Base-by-base conservation (phyloP, 179 eudicot genomes). In the Spergularia azorica region DNA sequence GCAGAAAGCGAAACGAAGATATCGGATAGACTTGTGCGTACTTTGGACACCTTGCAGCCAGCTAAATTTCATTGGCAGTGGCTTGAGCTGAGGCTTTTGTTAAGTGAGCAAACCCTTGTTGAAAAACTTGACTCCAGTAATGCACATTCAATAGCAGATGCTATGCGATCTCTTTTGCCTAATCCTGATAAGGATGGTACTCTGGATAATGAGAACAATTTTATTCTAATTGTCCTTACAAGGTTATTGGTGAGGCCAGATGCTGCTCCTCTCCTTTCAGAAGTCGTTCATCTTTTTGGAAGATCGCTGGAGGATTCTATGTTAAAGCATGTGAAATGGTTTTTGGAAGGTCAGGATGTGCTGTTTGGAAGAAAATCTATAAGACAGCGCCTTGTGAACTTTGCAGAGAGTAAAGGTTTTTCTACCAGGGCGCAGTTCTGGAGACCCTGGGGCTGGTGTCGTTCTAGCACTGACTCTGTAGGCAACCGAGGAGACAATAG, bases 51-150 rank as follows among this genome's bases (percentile, higher is more conserved):
- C 9, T 78, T 96, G 87, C 99, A 96, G 80, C 96, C 97, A 75
- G 98, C 99, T 6, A 96, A 89, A 67, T 94, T 96, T 83, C 98
- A 96, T 83, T 96, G 99, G 99, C 99, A 96, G 82, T 96, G 98
- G 99, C 89, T 96, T 68, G 98, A 96, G 84, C 91, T 94, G 64
- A 85, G 94, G 88, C 91, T 96, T 70, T 86, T 94, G 38, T 77
- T 94, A 46, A 90, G 91, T 70, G 99, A 96, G 83, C 97, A 90
- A 77, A 92, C 90, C 61, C 83, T 94, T 11, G 78, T 85, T 52
- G 94, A 87, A 76, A 94, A 92, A 75, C 79, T 94, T 48, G 92
- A 87, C 66, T 79, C 90, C 16, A 82, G 70, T 75, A 95, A 94
- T 73, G 67, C 85, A 71, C 80, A 88, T 46, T 77, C 89, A 16